phyloP scores from a whole-genome alignment of 148 eudicot genomes.

The Polygonum aviculare region DNA sequence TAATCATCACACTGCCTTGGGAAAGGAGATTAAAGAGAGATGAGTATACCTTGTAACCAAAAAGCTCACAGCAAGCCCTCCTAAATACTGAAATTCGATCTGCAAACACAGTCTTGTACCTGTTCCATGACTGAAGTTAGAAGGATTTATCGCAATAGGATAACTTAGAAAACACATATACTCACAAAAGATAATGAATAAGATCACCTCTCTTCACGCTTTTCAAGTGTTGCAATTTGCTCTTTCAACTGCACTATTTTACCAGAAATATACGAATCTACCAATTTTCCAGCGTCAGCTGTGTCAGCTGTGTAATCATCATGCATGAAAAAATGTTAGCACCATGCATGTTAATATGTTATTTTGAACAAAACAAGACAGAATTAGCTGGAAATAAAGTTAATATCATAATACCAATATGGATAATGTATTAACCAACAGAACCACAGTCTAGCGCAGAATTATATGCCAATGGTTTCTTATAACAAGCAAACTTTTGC shows the following conservation, averaged over 20 bases:
- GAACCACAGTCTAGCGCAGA: neutral
- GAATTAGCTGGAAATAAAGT: neutral
- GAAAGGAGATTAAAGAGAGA: neutral
- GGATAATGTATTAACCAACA: neutral
- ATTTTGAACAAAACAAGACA: neutral
- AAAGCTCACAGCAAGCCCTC: slow-evolving; percentile 98
- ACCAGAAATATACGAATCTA: slow-evolving; percentile 84
- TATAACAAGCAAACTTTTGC: neutral
- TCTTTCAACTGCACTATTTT: slow-evolving; percentile 86
- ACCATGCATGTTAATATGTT: neutral
- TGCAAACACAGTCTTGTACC: slow-evolving; percentile 97
- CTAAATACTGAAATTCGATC: slow-evolving; percentile 95
- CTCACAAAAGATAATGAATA: neutral
- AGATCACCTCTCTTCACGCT: slow-evolving; percentile 91
- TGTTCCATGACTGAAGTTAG: slow-evolving; percentile 26
- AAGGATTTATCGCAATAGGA: neutral
- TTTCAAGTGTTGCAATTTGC: slow-evolving; percentile 97
- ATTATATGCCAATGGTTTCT: neutral
- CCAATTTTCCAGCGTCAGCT: slow-evolving; percentile 82
- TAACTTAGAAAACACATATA: neutral
- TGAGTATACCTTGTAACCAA: slow-evolving; percentile 81
- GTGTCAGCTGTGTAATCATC: slow-evolving; percentile 47
- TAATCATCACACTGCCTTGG: neutral
- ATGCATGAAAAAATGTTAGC: slow-evolving; percentile 5
- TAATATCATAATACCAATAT: neutral